phyloP scores from a whole-genome alignment of 1,284 basidiomycete genomes.

The Melampsora americana region DNA sequence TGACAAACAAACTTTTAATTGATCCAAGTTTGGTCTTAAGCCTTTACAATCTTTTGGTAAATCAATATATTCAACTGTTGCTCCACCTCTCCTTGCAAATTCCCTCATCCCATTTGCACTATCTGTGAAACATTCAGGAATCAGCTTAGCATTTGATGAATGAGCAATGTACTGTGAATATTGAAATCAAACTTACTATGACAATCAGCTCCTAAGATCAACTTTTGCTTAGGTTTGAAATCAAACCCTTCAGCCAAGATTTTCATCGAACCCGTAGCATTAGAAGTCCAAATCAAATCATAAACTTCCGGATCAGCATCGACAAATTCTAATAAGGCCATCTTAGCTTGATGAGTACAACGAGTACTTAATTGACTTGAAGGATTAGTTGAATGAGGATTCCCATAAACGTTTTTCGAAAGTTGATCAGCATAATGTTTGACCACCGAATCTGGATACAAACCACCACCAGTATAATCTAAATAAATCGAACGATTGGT shows the following conservation, averaged over 20 bases:
- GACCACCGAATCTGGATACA: constrained; percentile 72
- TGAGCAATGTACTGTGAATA: neutral
- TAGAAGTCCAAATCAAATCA: constrained; percentile 74
- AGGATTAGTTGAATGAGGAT: constrained; percentile 69
- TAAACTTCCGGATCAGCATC: constrained; percentile 66
- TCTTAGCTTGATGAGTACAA: constrained; percentile 66
- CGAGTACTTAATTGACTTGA: constrained; percentile 68
- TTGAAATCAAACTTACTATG: constrained; percentile 60
- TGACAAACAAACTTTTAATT: neutral
- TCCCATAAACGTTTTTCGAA: constrained; percentile 66
- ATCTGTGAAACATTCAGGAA: neutral
- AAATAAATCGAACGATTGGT: constrained; percentile 59
- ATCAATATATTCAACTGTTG: constrained; percentile 65
- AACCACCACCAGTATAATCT: constrained; percentile 74
- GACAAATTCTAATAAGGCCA: constrained; percentile 69
- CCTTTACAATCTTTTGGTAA: constrained; percentile 65
- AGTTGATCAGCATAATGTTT: constrained; percentile 67
- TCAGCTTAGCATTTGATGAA: neutral
- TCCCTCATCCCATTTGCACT: constrained; percentile 76
- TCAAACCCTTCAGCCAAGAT: constrained; percentile 75
- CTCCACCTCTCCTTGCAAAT: constrained; percentile 62
- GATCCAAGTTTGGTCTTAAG: constrained; percentile 62
- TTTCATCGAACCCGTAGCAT: constrained; percentile 73
- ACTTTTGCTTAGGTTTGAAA: constrained; percentile 57
- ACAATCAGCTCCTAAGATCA: constrained; percentile 54